A percentile compares a stretch with the other conserved stretches of the same genome.
phyloP scores from a whole-genome alignment of 2,329 filamentous ascomycete genomes.

The Tolypocladium ophioglossoides region DNA sequence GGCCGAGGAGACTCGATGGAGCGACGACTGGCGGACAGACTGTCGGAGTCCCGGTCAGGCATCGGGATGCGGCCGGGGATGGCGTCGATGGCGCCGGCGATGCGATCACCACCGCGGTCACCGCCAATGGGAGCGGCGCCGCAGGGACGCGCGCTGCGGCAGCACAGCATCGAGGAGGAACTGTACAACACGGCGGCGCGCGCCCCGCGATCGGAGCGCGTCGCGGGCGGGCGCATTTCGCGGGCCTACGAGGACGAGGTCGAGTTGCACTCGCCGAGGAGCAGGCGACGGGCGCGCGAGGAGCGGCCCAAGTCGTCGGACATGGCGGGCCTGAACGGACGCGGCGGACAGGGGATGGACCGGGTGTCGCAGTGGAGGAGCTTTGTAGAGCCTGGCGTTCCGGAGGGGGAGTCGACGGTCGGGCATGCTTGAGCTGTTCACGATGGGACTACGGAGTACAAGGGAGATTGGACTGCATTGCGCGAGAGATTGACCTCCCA shows the following conservation, averaged over 20 bases:
- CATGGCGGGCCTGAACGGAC: slow-evolving; percentile 36
- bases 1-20: slow-evolving; percentile 33
- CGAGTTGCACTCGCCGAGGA: slow-evolving; percentile 15
- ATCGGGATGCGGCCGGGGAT: slow-evolving; percentile 3
- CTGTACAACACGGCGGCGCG: slow-evolving; percentile 20
- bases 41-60: slow-evolving; percentile 31
- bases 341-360: slow-evolving; percentile 30
- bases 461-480: no score
- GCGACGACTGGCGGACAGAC: slow-evolving; percentile 38
- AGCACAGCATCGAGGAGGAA: slow-evolving; percentile 29
- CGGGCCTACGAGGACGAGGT: slow-evolving; percentile 22
- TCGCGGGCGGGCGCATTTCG: slow-evolving; percentile 14
- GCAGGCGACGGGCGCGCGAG: slow-evolving; percentile 14
- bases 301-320: slow-evolving; percentile 27
- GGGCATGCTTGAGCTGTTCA: neutral
- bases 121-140: slow-evolving; percentile 19
- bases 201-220: slow-evolving; percentile 18
- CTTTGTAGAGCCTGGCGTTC: slow-evolving; percentile 33
- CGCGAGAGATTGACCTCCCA: neutral
- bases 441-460: no score
- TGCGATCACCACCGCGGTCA: slow-evolving; percentile 13
- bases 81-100: neutral
- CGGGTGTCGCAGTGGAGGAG: slow-evolving; percentile 38
- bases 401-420: slow-evolving; percentile 18
- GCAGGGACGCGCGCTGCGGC: slow-evolving; percentile 13